phyloP scores from a whole-genome alignment of 1,139 yeast species.

The Arxiozyma slooffiae region DNA sequence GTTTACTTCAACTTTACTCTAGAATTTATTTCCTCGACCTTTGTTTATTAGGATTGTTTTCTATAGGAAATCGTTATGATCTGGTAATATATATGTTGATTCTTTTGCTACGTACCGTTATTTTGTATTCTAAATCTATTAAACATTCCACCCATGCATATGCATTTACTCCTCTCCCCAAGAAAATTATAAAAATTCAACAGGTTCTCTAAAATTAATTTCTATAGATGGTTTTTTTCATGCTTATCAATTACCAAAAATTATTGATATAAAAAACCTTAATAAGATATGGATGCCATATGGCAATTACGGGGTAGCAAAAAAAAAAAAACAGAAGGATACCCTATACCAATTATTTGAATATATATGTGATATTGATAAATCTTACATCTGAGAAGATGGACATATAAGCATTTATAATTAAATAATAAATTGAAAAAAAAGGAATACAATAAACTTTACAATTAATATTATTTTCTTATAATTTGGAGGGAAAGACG shows the following conservation, averaged over 20 bases:
- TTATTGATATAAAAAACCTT: conserved; percentile 5
- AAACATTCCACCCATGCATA: conserved; percentile 16
- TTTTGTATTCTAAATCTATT: conserved; percentile 34
- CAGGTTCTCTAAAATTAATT: not conserved
- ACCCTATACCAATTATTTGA: conserved; percentile 23
- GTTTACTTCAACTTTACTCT: conserved; percentile 62
- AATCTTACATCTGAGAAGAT: conserved; percentile 19
- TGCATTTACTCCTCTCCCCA: conserved; percentile 3
- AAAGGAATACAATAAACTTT: not conserved
- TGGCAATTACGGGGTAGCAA: conserved; percentile 29
- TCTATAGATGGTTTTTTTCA: not conserved
- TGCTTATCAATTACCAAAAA: conserved; percentile 4
- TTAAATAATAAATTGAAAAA: not conserved
- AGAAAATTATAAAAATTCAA: not conserved
- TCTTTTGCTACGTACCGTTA: conserved; percentile 34
- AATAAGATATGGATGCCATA: conserved; percentile 24
- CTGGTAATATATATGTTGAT: conserved; percentile 37
- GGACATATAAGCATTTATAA: conserved; percentile 20
- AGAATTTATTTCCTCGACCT: conserved; percentile 76
- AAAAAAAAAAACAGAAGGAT: conserved; percentile 18
- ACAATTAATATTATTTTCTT: not conserved
- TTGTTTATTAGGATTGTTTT: conserved; percentile 65
- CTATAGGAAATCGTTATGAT: conserved; percentile 41
- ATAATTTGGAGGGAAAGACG: not conserved
- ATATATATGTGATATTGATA: conserved; percentile 22